Evolutionary conservation across 2,329 filamentous ascomycete species (phyloP).

Genomic region (Fusarium vanettenii): DNA sequence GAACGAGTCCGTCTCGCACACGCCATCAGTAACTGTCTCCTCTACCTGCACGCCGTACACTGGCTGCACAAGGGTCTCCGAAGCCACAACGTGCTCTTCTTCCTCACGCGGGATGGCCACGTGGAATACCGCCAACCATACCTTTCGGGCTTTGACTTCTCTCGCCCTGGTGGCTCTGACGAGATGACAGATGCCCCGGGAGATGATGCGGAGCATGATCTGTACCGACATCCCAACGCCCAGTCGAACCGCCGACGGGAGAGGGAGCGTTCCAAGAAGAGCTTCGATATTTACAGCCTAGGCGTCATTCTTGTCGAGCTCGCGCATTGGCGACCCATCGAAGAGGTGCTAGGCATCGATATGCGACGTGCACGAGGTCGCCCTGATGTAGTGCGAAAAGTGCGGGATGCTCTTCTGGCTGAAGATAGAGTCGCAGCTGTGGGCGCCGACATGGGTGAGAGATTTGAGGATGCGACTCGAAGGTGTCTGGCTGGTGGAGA

Average conservation of each 20-base stretch:
- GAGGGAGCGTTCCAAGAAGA: slow-evolving; percentile 57
- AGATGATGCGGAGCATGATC: slow-evolving; percentile 57
- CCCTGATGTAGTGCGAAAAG: slow-evolving; percentile 51
- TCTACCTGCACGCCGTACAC: slow-evolving; percentile 66
- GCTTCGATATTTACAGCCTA: slow-evolving; percentile 64
- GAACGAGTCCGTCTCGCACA: slow-evolving; percentile 63
- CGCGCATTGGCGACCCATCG: slow-evolving; percentile 63
- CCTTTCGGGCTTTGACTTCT: slow-evolving; percentile 66
- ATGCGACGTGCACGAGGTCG: slow-evolving; percentile 48
- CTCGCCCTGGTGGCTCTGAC: slow-evolving; percentile 60
- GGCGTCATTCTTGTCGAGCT: slow-evolving; percentile 65
- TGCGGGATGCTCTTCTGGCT: slow-evolving; percentile 49
- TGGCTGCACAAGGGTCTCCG: slow-evolving; percentile 71
- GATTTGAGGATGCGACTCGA: slow-evolving; percentile 52
- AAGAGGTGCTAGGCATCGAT: slow-evolving; percentile 55
- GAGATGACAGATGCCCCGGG: slow-evolving; percentile 63
- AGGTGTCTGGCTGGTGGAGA: slow-evolving; percentile 52
- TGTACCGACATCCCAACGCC: slow-evolving; percentile 62
- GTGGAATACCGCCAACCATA: slow-evolving; percentile 56
- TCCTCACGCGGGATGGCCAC: slow-evolving; percentile 46
- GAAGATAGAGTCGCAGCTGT: slow-evolving; percentile 47
- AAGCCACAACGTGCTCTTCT: slow-evolving; percentile 65
- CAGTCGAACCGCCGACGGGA: slow-evolving; percentile 50
- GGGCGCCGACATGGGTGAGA: slow-evolving; percentile 53
- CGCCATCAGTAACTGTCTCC: slow-evolving; percentile 62